Conservation (phyloP, 179 eudicot species). For the Actinidia chinensis region DNA sequence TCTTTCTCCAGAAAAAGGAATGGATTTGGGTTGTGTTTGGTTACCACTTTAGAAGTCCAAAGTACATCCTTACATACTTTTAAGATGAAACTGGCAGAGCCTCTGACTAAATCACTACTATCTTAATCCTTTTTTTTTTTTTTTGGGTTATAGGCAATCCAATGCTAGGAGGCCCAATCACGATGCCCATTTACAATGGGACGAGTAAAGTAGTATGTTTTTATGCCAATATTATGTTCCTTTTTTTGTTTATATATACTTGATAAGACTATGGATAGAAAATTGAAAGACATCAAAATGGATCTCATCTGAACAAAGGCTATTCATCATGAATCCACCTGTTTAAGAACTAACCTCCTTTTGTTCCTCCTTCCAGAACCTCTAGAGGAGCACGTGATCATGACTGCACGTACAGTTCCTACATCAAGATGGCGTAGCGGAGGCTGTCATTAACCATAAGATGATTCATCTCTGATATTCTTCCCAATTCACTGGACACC, state of each 20-base stretch:
- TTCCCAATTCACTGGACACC: slow-evolving; percentile 37
- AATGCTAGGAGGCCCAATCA: neutral
- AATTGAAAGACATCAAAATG: slow-evolving; percentile 8
- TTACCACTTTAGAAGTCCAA: neutral
- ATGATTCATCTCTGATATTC: slow-evolving; percentile 50
- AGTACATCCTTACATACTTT: neutral
- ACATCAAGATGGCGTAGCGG: slow-evolving; percentile 68
- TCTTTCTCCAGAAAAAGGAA: neutral
- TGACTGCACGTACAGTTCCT: neutral
- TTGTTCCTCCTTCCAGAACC: neutral
- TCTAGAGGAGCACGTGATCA: neutral
- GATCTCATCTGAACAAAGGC: neutral
- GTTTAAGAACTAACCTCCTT: neutral
- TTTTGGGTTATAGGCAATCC: neutral
- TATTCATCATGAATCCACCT: neutral
- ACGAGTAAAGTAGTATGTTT: neutral
- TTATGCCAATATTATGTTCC: neutral
- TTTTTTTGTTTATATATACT: neutral
- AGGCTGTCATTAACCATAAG: slow-evolving; percentile 67
- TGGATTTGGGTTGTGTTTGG: neutral
- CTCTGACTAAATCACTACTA: neutral
- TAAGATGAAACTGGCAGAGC: neutral
- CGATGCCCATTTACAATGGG: neutral
- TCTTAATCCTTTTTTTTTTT: neutral
- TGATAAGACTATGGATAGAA: neutral